phyloP scores from a whole-genome alignment of 2,329 filamentous ascomycete species.

The Calonectria pteridis region DNA sequence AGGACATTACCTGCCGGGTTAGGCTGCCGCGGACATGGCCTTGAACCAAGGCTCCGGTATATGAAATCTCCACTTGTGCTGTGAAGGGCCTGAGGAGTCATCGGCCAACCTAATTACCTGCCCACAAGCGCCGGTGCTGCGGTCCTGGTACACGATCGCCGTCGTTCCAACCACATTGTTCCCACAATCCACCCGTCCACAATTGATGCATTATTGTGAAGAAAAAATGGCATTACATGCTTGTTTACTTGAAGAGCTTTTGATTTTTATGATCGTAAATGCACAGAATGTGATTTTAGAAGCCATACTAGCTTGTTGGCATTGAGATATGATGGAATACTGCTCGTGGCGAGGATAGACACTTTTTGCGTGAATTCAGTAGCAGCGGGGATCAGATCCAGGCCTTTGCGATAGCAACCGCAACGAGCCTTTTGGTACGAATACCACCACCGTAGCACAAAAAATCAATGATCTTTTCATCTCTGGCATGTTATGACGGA shows the following conservation, averaged over 20 bases:
- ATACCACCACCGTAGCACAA: not conserved
- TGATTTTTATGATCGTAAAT: not conserved
- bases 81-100: not conserved
- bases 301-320: no score
- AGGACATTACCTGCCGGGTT: not conserved
- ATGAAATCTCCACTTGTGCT: not conserved
- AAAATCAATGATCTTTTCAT: not conserved
- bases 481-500: not conserved
- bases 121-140: slow-evolving; percentile 1
- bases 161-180: not conserved
- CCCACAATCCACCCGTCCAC: not conserved
- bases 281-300: no score
- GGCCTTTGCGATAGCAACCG: not conserved
- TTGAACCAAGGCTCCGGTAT: slow-evolving; percentile 1
- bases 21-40: slow-evolving; percentile 1
- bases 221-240: no score
- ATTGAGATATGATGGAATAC: not conserved
- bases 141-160: not conserved
- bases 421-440: not conserved
- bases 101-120: slow-evolving; percentile 15
- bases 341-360: not conserved
- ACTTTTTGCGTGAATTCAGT: not conserved
- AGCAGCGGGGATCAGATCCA: not conserved
- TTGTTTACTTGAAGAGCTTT: not conserved
- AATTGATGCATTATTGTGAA: not conserved